phyloP scores from a whole-genome alignment of 805 yeast species.

The Myxozyma sirexii region DNA sequence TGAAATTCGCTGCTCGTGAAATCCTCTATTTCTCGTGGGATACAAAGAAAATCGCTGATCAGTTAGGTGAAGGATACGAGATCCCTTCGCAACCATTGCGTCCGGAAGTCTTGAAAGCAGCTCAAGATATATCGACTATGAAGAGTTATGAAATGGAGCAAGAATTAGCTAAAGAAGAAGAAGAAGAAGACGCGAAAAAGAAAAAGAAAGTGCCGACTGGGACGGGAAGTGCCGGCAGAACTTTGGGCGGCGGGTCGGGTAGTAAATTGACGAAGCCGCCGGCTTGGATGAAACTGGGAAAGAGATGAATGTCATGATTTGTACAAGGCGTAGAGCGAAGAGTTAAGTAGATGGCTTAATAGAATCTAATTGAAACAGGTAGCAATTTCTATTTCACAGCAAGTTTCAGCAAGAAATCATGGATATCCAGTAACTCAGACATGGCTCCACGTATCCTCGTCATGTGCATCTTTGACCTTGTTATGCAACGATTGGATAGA shows the following conservation, averaged over 20 bases:
- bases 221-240: conserved; percentile 13
- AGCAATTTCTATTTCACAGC: too few relatives aligned
- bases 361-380: too few relatives aligned
- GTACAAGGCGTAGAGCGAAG: too few relatives aligned
- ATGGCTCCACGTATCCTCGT: too few relatives aligned
- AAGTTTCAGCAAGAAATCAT: too few relatives aligned
- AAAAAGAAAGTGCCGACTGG: conserved; percentile 16
- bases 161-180: conserved; percentile 3
- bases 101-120: conserved; percentile 23
- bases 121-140: conserved; percentile 27
- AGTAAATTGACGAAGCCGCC: conserved; percentile 23
- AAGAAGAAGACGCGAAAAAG: conserved; percentile 15
- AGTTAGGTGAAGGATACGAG: conserved; percentile 13
- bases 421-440: too few relatives aligned
- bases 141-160: conserved; percentile 15
- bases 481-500: background rate
- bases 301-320: conserved; percentile 6
- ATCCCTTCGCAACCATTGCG: conserved; percentile 23
- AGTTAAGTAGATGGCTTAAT: background rate
- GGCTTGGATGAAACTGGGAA: conserved; percentile 30
- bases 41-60: conserved; percentile 35
- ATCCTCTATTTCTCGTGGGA: conserved; percentile 47
- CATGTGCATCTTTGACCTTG: too few relatives aligned
- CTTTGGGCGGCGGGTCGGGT: conserved; percentile 11
- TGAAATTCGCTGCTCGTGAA: conserved; percentile 52